phyloP scores from a whole-genome alignment of 2,329 filamentous ascomycete genomes.

The Trichoderma lentiforme region DNA sequence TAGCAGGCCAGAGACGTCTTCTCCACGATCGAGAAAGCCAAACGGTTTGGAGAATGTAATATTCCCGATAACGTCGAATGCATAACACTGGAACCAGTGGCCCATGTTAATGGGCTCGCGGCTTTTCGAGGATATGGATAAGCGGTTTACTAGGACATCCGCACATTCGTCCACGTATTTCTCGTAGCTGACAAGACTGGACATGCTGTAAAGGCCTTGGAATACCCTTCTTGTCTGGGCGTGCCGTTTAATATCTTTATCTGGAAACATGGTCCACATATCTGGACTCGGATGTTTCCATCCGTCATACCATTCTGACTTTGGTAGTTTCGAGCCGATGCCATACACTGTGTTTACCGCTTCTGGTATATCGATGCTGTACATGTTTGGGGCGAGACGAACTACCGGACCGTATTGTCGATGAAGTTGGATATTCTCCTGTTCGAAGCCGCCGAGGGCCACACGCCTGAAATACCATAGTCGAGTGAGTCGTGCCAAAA shows the following conservation, averaged over 20 bases:
- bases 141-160: conserved; percentile 36
- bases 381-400: conserved; percentile 39
- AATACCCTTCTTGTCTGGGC: conserved; percentile 38
- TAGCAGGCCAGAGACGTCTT: conserved; percentile 43
- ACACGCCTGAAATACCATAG: conserved; percentile 43
- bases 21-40: conserved; percentile 45
- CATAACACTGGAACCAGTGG: conserved; percentile 46
- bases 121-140: conserved; percentile 35
- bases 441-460: conserved; percentile 36
- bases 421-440: conserved; percentile 40
- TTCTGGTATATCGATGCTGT: conserved; percentile 37
- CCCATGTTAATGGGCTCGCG: conserved; percentile 35
- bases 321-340: conserved; percentile 31
- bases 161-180: conserved; percentile 46
- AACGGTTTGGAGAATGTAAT: conserved; percentile 40
- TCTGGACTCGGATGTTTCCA: conserved; percentile 26
- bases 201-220: conserved; percentile 46
- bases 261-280: conserved; percentile 31
- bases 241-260: conserved; percentile 33
- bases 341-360: conserved; percentile 42
- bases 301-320: conserved; percentile 28
- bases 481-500: conserved; percentile 41
- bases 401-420: conserved; percentile 39
- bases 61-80: conserved; percentile 50
- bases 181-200: conserved; percentile 46